Conservation (phyloP, 139 green algal genomes). For the Picochlorum sp. region DNA sequence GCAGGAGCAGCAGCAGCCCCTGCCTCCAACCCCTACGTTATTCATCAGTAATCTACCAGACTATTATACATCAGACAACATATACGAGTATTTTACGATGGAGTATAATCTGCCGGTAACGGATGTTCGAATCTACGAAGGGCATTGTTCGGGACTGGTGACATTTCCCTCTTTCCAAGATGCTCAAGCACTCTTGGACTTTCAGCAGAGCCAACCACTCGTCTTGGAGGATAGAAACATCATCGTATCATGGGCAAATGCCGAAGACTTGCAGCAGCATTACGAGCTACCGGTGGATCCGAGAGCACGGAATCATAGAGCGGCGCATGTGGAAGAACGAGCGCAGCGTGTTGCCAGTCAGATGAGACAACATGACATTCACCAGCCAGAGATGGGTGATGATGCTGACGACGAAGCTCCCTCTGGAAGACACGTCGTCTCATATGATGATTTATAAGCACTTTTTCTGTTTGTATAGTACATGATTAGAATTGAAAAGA, state of each 20-base stretch:
- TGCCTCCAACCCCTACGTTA: constrained; percentile 12
- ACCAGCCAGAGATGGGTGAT: not conserved
- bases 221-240: constrained; percentile 21
- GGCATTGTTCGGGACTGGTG: constrained; percentile 42
- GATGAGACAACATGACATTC: constrained; percentile 7
- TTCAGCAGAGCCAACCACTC: constrained; percentile 20
- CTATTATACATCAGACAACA: constrained; percentile 22
- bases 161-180: constrained; percentile 24
- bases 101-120: constrained; percentile 1
- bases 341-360: constrained; percentile 9
- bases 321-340: constrained; percentile 7
- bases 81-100: constrained; percentile 29
- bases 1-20: not conserved
- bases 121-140: constrained; percentile 27
- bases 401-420: not conserved
- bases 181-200: constrained; percentile 16
- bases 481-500: too few relatives aligned
- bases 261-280: not conserved
- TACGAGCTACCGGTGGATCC: not conserved
- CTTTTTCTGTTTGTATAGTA: too few relatives aligned
- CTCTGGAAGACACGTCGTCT: constrained; percentile 23
- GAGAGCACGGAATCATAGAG: not conserved
- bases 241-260: constrained; percentile 29
- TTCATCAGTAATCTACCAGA: constrained; percentile 50
- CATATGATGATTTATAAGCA: constrained; percentile 34